Evolutionary conservation across 1,284 basidiomycete species (phyloP).

Genomic region (Apiotrichum veenhuisii): DNA sequence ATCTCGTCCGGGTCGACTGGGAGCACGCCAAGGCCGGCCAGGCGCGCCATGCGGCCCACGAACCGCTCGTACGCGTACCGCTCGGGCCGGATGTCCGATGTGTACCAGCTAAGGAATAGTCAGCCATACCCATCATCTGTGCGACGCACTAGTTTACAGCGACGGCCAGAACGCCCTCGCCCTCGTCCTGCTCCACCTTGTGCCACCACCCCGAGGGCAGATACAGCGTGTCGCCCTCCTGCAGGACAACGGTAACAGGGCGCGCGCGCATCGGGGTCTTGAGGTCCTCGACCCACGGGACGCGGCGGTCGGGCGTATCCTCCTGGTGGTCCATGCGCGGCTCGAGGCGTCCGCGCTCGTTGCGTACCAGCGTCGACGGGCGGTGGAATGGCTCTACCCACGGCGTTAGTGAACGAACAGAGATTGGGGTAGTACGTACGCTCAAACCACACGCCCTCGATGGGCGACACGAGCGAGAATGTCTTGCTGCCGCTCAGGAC

Average conservation of each 20-base stretch:
- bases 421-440: slow-evolving; percentile 56
- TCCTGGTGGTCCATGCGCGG: too few relatives aligned
- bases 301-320: too few relatives aligned
- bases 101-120: slow-evolving; percentile 35
- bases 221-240: slow-evolving; percentile 75
- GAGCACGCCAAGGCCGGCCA: slow-evolving; percentile 29
- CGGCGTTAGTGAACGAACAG: slow-evolving; percentile 3
- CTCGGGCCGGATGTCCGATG: slow-evolving; percentile 30
- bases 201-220: slow-evolving; percentile 91
- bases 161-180: slow-evolving; percentile 52
- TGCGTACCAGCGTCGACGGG: slow-evolving; percentile 35
- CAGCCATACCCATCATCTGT: neutral
- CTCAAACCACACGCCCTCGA: slow-evolving; percentile 74
- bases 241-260: slow-evolving; percentile 63
- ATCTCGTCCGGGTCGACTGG: slow-evolving; percentile 26
- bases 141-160: slow-evolving; percentile 84
- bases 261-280: slow-evolving; percentile 56
- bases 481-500: slow-evolving; percentile 78
- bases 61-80: slow-evolving; percentile 35
- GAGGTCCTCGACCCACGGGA: slow-evolving; percentile 66
- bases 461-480: slow-evolving; percentile 79
- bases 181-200: slow-evolving; percentile 65
- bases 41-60: slow-evolving; percentile 31
- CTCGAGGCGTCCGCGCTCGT: slow-evolving; percentile 55
- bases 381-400: slow-evolving; percentile 35